A percentile compares a stretch with the other conserved stretches of the same genome.
These are phyloP conservation scores for Teratosphaeria viscida DNA, from an alignment of 2,329 filamentous ascomycete genomes.

Conservation along the genomic window DNA sequence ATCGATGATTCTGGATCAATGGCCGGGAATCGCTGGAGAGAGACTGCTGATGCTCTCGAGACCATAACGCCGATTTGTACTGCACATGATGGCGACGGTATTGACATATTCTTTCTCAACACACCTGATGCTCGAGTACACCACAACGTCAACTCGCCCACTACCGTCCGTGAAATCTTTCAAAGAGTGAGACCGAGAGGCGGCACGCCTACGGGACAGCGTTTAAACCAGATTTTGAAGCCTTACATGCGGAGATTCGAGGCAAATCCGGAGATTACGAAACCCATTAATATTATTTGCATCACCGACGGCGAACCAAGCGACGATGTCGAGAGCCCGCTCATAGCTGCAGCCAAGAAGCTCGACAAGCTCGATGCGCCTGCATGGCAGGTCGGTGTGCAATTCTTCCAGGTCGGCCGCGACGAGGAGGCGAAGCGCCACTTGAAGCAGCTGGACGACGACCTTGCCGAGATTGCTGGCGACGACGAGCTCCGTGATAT, in stretches of 20 bases:
- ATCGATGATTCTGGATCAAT: constrained; percentile 92
- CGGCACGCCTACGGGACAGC: constrained; percentile 63
- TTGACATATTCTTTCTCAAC: constrained; percentile 90
- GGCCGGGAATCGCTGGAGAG: constrained; percentile 63
- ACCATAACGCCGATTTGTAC: constrained; percentile 77
- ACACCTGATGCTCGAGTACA: constrained; percentile 50
- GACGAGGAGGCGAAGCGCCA: constrained; percentile 55
- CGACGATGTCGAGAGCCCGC: constrained; percentile 64
- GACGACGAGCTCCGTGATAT: constrained; percentile 64
- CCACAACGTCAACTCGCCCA: constrained; percentile 50
- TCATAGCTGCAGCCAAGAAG: constrained; percentile 56
- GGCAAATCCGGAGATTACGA: constrained; percentile 41
- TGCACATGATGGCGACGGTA: constrained; percentile 66
- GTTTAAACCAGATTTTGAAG: constrained; percentile 60
- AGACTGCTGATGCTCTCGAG: constrained; percentile 59
- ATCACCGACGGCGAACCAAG: constrained; percentile 79
- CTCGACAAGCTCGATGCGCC: constrained; percentile 61
- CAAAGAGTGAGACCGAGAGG: constrained; percentile 51
- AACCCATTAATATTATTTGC: constrained; percentile 82
- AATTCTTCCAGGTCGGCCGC: constrained; percentile 89
- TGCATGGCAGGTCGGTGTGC: constrained; percentile 76
- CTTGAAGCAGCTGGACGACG: constrained; percentile 66
- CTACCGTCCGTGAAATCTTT: constrained; percentile 60
- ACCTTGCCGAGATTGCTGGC: constrained; percentile 44
- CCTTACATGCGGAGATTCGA: constrained; percentile 57